Evolutionary conservation across 768 basidiomycete genomes (phyloP), one percentile per base, ranked within the genome.

Genomic region (Mycena leptocephala): DNA sequence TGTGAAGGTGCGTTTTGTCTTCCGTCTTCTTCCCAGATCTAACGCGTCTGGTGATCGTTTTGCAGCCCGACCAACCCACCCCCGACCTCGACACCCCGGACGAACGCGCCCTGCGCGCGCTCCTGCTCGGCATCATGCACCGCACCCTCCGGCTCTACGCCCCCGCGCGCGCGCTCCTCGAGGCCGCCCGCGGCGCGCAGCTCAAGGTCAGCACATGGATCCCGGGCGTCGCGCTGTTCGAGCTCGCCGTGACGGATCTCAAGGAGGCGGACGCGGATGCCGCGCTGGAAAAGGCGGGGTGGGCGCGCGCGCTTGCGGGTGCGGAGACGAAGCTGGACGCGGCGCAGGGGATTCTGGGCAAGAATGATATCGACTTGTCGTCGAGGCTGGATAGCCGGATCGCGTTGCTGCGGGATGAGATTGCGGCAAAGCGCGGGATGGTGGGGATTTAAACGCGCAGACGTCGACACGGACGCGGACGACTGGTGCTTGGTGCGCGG

Each of bases 341-440:
- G 72, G 92, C 92, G 55, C 81, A 91, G 64, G 80, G 83, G 18
- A 83, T 90, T 43, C 87, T 92, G 51, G 77, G 74, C 37, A 87
- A 89, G 26, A 91, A 88, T 80, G 81, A 88, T 74, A 87, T 91
- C 16, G 95, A 95, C 83, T 73, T 96, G 80, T 90, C 90, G 53
- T 92, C 92, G 71, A 86, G 94, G 81, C 81, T 96, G 72, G 95
- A 95, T 72, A 93, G 90, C 81, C 84, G 95, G 82, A 89, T 95
- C 62, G 86, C 88, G 70, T 92, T 95, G 92, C 82, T 95, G 69
- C 87, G 87, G 76, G 93, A 94, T 80, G 94, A 95, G 90, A 92
- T 96, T 78, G 85, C 80, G 80, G 80, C 85, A 77, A 95, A 95
- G 89, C 88, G 86, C 81, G 89, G 88, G 80, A 88, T 89, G 85